phyloP scores from a whole-genome alignment of 352 stramenopile species.

The Globisporangium lucens region DNA sequence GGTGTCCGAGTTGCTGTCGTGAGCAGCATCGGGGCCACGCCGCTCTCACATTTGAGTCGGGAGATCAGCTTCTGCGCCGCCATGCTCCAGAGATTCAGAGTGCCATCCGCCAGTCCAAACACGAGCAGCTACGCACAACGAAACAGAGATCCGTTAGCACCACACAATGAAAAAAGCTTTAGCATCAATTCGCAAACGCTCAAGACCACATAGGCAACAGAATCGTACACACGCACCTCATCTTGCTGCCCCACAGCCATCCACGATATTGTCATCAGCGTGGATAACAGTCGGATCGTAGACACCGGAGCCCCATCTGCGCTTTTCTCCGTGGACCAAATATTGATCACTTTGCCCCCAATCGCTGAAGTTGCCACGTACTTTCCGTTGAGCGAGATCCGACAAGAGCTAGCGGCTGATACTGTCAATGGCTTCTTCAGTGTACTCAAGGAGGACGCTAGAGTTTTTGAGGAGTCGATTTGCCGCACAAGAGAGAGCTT shows the following conservation, averaged over 20 bases:
- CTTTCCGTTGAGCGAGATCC: constrained; percentile 3
- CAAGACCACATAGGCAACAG: not conserved
- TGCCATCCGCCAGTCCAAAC: constrained; percentile 14
- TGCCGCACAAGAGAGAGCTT: constrained; percentile 1
- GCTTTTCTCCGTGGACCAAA: not conserved
- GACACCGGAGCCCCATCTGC: not conserved
- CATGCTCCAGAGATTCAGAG: constrained; percentile 17
- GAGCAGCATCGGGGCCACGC: not conserved
- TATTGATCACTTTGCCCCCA: not conserved
- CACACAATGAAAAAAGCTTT: not conserved
- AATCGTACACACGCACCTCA: constrained; percentile 8
- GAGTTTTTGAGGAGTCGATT: not conserved
- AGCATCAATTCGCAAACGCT: not conserved
- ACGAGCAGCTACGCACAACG: constrained; percentile 9
- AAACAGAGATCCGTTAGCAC: not conserved
- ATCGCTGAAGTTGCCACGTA: constrained; percentile 2
- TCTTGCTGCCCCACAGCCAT: not conserved
- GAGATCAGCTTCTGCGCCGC: not conserved
- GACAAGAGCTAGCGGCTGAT: not conserved
- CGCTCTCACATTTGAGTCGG: not conserved
- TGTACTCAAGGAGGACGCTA: not conserved
- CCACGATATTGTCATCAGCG: constrained; percentile 12
- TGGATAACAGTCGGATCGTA: constrained; percentile 8
- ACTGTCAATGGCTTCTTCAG: not conserved
- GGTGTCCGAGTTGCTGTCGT: not conserved